Evolutionary conservation across 345 rosid species (phyloP), one percentile per base, ranked within the genome.

Genomic region (Aethionema arabicum): DNA sequence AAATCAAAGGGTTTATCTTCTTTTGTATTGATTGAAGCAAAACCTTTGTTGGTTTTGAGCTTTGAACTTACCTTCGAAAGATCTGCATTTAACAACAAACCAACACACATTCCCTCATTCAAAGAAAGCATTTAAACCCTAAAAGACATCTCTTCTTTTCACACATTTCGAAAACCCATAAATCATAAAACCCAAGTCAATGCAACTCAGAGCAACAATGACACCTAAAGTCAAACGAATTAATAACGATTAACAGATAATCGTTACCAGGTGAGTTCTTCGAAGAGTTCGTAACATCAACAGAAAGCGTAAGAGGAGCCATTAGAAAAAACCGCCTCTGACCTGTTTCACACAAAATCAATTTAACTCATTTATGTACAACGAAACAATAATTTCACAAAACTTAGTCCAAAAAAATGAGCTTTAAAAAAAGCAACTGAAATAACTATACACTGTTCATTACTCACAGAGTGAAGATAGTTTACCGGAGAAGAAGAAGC

Each of bases 1-100:
- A 90, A 90, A 78, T 84, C 85, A 11, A 90, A 82, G 4, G 91
- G 95, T 8, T 78, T 83, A 10, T 83, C 85, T 44, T 85, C 82
- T 72, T 66, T 71, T 37, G 59, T 51, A 68, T 57, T 76, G 53
- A 83, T 72, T 27, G 91, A 87, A 14, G 90, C 92, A 71, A 90
- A 85, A 46, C 79, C 72, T 68, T 79, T 83, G 47, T 60, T 76
- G 32, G 53, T 56, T 61, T 70, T 67, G 61, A 79, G 69, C 74
- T 74, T 81, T 59, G 75, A 59, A 59, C 55, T 71, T 30, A 78
- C 79, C 69, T 55, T 68, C 15, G 68, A 47, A 39, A 46, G 45
- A 75, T 82, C 90, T 83, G 78, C 78, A 69, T 32, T 4, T 16
- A 47, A 47, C 15, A 47, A 10, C 15, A 47, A 10, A 47, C 11